Evolutionary conservation across 2,329 filamentous ascomycete genomes (phyloP).

Genomic region (Bipolaris gigantea): DNA sequence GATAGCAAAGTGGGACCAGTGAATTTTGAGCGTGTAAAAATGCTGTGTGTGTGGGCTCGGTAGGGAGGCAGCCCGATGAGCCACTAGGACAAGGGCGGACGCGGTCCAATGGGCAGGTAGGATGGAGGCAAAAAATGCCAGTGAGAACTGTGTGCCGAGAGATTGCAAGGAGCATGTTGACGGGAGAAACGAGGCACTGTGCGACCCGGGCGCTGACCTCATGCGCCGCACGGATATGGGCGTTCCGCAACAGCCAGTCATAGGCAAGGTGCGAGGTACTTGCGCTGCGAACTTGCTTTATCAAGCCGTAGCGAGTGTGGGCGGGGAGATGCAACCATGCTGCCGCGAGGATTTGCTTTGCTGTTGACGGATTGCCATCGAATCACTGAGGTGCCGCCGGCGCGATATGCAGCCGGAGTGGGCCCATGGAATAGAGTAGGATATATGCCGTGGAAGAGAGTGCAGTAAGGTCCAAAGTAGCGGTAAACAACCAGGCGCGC

Average conservation of each 20-base stretch:
- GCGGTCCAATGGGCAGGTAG: slow-evolving; percentile 33
- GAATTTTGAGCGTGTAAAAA: slow-evolving; percentile 28
- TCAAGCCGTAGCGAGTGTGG: slow-evolving; percentile 27
- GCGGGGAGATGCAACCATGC: slow-evolving; percentile 39
- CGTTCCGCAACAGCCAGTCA: slow-evolving; percentile 39
- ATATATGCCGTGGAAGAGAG: slow-evolving; percentile 22
- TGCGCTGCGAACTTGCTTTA: slow-evolving; percentile 35
- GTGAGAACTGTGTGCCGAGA: slow-evolving; percentile 42
- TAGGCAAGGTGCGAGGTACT: slow-evolving; percentile 13
- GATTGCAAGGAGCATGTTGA: slow-evolving; percentile 36
- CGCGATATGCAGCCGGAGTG: slow-evolving; percentile 37
- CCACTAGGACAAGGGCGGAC: slow-evolving; percentile 24
- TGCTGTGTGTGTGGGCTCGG: slow-evolving; percentile 36
- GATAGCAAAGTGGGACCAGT: slow-evolving; percentile 32
- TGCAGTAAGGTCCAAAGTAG: slow-evolving; percentile 31
- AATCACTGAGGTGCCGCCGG: slow-evolving; percentile 33
- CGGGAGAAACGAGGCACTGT: slow-evolving; percentile 32
- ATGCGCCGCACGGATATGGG: slow-evolving; percentile 41
- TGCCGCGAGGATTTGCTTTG: slow-evolving; percentile 33
- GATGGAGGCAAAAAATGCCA: slow-evolving; percentile 36
- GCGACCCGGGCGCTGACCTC: slow-evolving; percentile 28
- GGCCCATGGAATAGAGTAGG: slow-evolving; percentile 25
- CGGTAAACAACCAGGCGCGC: slow-evolving; percentile 40
- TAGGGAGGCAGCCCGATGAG: slow-evolving; percentile 27
- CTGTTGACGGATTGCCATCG: slow-evolving; percentile 34